phyloP scores from a whole-genome alignment of 1,284 basidiomycete species.

The Tylopilus orsonianus region DNA sequence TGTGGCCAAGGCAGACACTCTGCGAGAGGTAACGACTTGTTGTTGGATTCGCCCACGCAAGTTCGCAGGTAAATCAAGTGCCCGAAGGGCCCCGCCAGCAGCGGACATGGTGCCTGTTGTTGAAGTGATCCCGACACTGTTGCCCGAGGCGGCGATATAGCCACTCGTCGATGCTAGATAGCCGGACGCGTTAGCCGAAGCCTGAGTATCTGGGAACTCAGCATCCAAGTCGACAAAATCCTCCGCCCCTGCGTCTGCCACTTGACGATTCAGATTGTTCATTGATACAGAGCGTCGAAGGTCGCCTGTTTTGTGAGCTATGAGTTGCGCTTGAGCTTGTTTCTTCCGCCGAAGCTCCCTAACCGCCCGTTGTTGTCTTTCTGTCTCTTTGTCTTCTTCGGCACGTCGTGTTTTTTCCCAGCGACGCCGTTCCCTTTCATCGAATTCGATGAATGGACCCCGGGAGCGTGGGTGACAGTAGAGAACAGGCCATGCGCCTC shows the following conservation, averaged over 20 bases:
- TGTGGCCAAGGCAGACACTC: conserved; percentile 37
- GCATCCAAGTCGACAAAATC: conserved; percentile 49
- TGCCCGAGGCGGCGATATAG: conserved; percentile 90
- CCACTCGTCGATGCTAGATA: conserved; percentile 59
- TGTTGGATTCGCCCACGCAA: conserved; percentile 60
- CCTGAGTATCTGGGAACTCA: conserved; percentile 44
- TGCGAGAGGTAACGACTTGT: conserved; percentile 64
- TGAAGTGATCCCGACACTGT: conserved; percentile 92
- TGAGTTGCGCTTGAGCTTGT: conserved; percentile 40
- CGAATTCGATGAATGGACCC: conserved; percentile 71
- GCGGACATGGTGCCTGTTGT: conserved; percentile 84
- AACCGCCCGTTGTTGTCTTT: conserved; percentile 44
- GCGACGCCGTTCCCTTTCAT: conserved; percentile 66
- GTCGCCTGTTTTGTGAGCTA: conserved; percentile 49
- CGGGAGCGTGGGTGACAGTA: conserved; percentile 70
- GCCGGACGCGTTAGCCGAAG: conserved; percentile 67
- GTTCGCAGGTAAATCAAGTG: conserved; percentile 49
- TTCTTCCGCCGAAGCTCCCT: conserved; percentile 44
- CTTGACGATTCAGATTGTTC: conserved; percentile 66
- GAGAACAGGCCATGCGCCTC: conserved; percentile 66
- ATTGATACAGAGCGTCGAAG: conserved; percentile 78
- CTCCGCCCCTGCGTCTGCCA: conserved; percentile 35
- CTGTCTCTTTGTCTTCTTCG: conserved; percentile 50
- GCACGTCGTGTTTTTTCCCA: conserved; percentile 57
- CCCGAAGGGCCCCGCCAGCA: conserved; percentile 44